Evolutionary conservation across 768 basidiomycete genomes (phyloP), one percentile per base, ranked within the genome.

Genomic region (Tricholoma furcatifolium): DNA sequence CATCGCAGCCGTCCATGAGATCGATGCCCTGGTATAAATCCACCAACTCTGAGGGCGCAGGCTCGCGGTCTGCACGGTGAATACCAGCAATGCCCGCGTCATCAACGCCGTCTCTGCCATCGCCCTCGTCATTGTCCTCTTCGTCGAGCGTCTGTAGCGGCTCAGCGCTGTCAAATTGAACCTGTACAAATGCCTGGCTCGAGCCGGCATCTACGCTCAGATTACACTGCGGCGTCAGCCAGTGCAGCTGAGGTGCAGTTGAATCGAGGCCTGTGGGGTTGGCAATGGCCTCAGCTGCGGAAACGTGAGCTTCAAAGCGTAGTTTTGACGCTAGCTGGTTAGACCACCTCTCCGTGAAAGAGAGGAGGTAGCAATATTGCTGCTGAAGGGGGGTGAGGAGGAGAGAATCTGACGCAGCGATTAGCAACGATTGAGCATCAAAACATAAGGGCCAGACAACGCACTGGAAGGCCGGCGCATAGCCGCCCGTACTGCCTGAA

Each of bases 401-500:
- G 2, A 30, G 27, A 57, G 51, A n/a, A 41, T 54, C 23, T 47
- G 18, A 10, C 20, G 21, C 23, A 57, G 58, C 12, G 31, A 27
- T 17, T 14, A n/a, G 30, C 18, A 50, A n/a, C n/a, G n/a, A n/a
- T n/a, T n/a, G n/a, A n/a, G n/a, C 14, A 23, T 5, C 23, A 21
- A 8, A 31, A 1, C 1, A 12, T 20, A 20, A 18, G 27, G 15
- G 6, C 4, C 17, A 3, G 11, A 5, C 43, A 39, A 69, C 69
- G 58, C 3, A 30, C 11, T 21, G 62, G 60, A 6, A 47, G 27
- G 10, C 40, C 27, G n/a, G n/a, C n/a, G n/a, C 1, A 69, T 31
- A 1, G 65, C 63, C 11, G 62, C 21, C 35, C 64, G 66, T 1
- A 72, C 47, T 0, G 65, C 61, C 0, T 48, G 31, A 0, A 74